These are phyloP conservation scores for Brassica incana DNA, from an alignment of 345 rosid genomes.

Conservation along the genomic window DNA sequence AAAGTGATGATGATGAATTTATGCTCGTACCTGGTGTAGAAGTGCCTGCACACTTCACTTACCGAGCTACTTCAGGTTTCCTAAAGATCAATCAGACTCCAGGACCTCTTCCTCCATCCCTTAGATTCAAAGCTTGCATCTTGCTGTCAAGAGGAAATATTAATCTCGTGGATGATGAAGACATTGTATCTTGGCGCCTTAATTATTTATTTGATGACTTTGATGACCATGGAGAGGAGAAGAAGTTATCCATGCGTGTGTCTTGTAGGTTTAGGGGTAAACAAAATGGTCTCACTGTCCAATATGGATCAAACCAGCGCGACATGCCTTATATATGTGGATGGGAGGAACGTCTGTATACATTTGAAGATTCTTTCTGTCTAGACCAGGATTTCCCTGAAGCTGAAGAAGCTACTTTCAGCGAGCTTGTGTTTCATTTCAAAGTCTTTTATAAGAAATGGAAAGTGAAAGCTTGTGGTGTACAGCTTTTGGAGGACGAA, in stretches of 20 bases:
- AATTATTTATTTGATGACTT: not conserved
- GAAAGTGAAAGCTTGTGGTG: constrained; percentile 15
- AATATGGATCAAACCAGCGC: not conserved
- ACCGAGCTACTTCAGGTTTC: constrained; percentile 1
- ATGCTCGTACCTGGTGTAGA: not conserved
- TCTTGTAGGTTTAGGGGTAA: not conserved
- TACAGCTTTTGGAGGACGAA: not conserved
- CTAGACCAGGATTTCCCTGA: not conserved
- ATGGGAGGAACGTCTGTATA: not conserved
- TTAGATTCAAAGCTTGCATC: constrained; percentile 16
- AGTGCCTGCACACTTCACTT: constrained; percentile 5
- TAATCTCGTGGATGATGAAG: not conserved
- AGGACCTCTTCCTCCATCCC: not conserved
- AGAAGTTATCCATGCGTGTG: not conserved
- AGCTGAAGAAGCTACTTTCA: not conserved
- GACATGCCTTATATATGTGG: not conserved
- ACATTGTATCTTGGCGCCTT: not conserved
- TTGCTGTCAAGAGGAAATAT: not conserved
- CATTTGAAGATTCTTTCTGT: constrained; percentile 13
- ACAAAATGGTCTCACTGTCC: not conserved
- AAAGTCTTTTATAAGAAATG: not conserved
- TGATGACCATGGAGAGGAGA: not conserved
- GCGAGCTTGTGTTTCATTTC: constrained; percentile 13
- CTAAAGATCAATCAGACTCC: constrained; percentile 4
- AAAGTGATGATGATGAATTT: not conserved